A percentile compares a stretch with the other conserved stretches of the same genome.
These are phyloP conservation scores for Claviceps citrina DNA, from an alignment of 2,329 filamentous ascomycete genomes.

Conservation along the genomic window DNA sequence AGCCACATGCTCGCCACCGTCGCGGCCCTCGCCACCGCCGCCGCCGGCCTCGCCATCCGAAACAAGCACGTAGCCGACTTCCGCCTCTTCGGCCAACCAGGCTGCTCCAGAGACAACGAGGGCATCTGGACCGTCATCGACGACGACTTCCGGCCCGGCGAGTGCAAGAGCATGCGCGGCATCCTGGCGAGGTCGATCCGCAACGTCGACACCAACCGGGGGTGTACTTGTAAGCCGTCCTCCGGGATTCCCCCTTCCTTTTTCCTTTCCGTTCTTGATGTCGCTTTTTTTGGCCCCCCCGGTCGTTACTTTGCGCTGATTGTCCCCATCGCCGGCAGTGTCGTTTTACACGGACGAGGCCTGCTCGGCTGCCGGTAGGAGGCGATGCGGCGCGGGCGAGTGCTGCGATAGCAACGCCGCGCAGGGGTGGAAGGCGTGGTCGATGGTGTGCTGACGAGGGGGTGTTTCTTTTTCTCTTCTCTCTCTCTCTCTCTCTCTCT, in stretches of 20 bases:
- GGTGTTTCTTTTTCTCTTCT: no score
- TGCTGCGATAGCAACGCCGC: conserved; percentile 2
- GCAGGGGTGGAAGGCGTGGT: conserved; percentile 3
- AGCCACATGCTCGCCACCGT: conserved; percentile 6
- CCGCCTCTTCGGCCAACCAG: conserved; percentile 10
- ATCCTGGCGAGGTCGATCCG: conserved; percentile 7
- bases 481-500: no score
- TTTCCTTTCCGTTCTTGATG: no score
- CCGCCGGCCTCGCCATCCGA: conserved; percentile 8
- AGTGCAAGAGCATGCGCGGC: conserved; percentile 10
- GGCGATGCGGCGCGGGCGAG: background rate
- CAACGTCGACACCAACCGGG: conserved; percentile 7
- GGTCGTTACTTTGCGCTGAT: no score
- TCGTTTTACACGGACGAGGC: conserved; percentile 6
- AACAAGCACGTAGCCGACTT: conserved; percentile 14
- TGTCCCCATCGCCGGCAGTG: no score
- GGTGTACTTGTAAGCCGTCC: conserved; percentile 11
- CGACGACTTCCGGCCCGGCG: conserved; percentile 9
- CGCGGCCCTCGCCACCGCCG: conserved; percentile 6
- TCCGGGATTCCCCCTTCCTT: no score
- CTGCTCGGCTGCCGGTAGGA: conserved; percentile 3
- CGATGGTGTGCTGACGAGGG: conserved; percentile 1
- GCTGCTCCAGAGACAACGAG: conserved; percentile 10
- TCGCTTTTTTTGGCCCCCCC: background rate
- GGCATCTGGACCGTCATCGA: conserved; percentile 15